A percentile compares a stretch with the other conserved stretches of the same genome.
Conservation (phyloP, 805 yeast genomes). For the baker's yeast (Saccharomyces cerevisiae) region DNA sequence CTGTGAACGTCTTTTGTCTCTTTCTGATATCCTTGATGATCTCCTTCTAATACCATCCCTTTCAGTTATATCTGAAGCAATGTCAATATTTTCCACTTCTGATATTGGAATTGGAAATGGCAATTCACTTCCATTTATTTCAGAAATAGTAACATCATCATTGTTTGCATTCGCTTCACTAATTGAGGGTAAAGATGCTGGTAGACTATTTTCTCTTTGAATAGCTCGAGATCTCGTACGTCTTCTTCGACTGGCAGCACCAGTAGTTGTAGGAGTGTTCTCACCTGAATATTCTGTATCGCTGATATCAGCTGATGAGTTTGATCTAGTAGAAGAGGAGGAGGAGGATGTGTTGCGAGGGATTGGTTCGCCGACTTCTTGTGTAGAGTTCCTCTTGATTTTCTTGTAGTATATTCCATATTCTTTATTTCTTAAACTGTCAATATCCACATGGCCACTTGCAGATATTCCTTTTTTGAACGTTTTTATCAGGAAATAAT, state of each 20-base stretch:
- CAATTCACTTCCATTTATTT: background rate
- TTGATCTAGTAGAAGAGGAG: slow-evolving; percentile 5
- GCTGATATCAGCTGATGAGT: slow-evolving; percentile 2
- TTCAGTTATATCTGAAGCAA: background rate
- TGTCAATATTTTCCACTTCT: background rate
- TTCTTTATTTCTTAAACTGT: slow-evolving; percentile 21
- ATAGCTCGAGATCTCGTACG: slow-evolving; percentile 2
- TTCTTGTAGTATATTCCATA: slow-evolving; percentile 22
- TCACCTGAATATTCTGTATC: slow-evolving; percentile 7
- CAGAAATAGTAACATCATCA: background rate
- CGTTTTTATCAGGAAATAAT: slow-evolving; percentile 21
- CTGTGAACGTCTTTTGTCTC: slow-evolving; percentile 2
- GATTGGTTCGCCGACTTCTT: background rate
- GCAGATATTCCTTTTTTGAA: slow-evolving; percentile 28
- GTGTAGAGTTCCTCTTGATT: slow-evolving; percentile 9
- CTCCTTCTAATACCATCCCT: slow-evolving; percentile 15
- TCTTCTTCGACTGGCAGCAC: slow-evolving; percentile 1
- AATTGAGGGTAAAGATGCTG: background rate
- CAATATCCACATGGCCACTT: slow-evolving; percentile 28
- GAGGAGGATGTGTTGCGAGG: background rate
- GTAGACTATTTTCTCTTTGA: background rate
- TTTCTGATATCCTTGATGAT: slow-evolving; percentile 20
- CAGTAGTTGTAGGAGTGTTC: background rate
- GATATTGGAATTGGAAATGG: background rate
- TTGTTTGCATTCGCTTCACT: background rate